Percentiles rank a stretch among this genome's conserved stretches.
These are phyloP conservation scores for Vachellia collinsii DNA, from an alignment of 306 rosid genomes.

Conservation along the genomic window DNA sequence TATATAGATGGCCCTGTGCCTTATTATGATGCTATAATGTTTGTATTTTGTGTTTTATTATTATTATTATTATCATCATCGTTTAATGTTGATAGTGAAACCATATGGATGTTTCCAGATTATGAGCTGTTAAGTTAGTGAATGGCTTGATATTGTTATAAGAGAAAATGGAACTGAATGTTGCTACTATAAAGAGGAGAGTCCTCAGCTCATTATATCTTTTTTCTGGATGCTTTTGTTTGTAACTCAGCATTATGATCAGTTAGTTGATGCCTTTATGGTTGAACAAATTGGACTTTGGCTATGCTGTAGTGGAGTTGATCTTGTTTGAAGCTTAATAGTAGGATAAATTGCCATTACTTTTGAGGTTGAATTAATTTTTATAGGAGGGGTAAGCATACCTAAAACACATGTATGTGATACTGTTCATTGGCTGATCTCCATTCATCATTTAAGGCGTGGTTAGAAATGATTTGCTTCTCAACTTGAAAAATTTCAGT, in stretches of 20 bases:
- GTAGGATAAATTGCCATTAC: constrained; percentile 18
- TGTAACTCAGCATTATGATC: constrained; percentile 5
- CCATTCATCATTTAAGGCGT: background rate
- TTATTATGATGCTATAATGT: background rate
- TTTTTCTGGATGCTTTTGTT: constrained; percentile 28
- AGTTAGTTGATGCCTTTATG: constrained; percentile 9
- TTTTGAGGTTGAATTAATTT: constrained; percentile 6
- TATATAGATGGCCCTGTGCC: constrained; percentile 2
- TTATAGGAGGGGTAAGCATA: constrained; percentile 8
- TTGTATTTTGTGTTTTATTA: constrained; percentile 5
- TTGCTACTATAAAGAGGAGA: constrained; percentile 18
- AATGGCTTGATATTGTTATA: background rate
- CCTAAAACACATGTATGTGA: background rate
- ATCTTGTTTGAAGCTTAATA: constrained; percentile 19
- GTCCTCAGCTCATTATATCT: background rate
- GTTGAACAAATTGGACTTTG: background rate
- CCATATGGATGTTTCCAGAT: background rate
- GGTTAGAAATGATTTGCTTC: background rate
- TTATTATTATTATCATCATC: too few species aligned
- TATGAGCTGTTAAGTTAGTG: constrained; percentile 10
- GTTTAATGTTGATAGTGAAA: constrained; percentile 26
- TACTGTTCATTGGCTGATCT: background rate
- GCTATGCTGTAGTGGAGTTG: constrained; percentile 11
- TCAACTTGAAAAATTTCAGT: background rate
- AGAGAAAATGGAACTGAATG: constrained; percentile 11